Conservation (phyloP, 2,329 filamentous ascomycete species). For the Drechslerella dactyloides region DNA sequence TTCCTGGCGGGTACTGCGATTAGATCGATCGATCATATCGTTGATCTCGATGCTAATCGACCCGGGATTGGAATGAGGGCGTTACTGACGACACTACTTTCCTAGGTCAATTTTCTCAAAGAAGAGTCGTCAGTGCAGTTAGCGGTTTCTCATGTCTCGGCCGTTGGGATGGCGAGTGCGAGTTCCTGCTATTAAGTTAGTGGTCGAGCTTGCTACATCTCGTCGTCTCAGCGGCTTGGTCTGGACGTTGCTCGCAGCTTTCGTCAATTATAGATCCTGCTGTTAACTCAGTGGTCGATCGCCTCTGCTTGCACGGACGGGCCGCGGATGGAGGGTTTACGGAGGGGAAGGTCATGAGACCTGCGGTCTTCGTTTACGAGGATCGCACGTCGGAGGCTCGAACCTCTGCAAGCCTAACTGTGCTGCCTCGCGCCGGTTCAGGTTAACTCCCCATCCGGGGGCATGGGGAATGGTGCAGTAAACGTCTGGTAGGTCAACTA, state of each 20-base stretch:
- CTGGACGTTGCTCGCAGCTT: slow-evolving; percentile 10
- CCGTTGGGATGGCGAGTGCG: not conserved
- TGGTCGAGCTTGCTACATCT: slow-evolving; percentile 6
- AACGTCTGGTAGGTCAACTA: slow-evolving; percentile 8
- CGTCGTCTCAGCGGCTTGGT: slow-evolving; percentile 7
- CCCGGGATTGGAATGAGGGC: slow-evolving; percentile 25
- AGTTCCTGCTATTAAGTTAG: slow-evolving; percentile 5
- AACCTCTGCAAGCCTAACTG: not conserved
- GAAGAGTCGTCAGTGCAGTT: slow-evolving; percentile 4
- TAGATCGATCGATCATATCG: slow-evolving; percentile 4
- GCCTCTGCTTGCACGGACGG: slow-evolving; percentile 12
- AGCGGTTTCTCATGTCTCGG: slow-evolving; percentile 33
- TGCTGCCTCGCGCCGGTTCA: not conserved
- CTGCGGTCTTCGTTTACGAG: slow-evolving; percentile 7
- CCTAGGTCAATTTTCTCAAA: not conserved
- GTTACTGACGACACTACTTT: slow-evolving; percentile 5
- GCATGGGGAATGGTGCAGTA: slow-evolving; percentile 25
- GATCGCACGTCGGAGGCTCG: slow-evolving; percentile 16
- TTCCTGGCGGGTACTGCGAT: slow-evolving; percentile 30
- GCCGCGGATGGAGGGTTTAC: slow-evolving; percentile 22
- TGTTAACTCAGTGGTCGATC: slow-evolving; percentile 4
- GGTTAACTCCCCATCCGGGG: slow-evolving; percentile 11
- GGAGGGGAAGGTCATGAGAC: slow-evolving; percentile 11
- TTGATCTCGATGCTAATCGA: not conserved
- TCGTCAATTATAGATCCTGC: slow-evolving; percentile 6